Conservation (phyloP, 139 green algal genomes). For the Tetratostichococcus sp. region DNA sequence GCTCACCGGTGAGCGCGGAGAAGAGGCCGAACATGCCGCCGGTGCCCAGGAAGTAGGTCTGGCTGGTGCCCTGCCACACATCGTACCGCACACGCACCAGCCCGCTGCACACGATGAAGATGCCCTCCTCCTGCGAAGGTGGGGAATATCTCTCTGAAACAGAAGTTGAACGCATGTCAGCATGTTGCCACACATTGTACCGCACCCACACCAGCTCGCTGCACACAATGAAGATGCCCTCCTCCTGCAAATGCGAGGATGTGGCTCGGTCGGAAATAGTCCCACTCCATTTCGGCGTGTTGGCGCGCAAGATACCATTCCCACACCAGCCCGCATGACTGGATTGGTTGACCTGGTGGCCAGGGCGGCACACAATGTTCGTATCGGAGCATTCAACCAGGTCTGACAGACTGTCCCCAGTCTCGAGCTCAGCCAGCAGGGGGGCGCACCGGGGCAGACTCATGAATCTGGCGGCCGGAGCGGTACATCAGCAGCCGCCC, state of each 20-base stretch:
- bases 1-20: constrained; percentile 20
- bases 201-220: constrained; percentile 24
- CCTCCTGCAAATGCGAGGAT: background rate
- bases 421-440: background rate
- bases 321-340: no score
- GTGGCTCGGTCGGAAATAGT: no score
- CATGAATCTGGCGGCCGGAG: background rate
- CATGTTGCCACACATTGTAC: constrained; percentile 8
- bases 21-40: constrained; percentile 47
- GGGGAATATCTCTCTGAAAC: no score
- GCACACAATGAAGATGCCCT: constrained; percentile 24
- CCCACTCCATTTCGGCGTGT: no score
- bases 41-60: constrained; percentile 45
- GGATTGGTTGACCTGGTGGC: no score
- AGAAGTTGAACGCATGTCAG: no score
- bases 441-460: background rate
- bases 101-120: constrained; percentile 29
- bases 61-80: constrained; percentile 8
- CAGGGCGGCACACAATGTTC: no score
- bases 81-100: constrained; percentile 22
- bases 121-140: constrained; percentile 1
- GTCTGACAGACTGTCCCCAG: no score
- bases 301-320: no score
- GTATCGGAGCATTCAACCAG: no score
- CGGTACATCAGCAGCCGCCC: constrained; percentile 21